These are phyloP conservation scores for Phoma sp. DNA, from an alignment of 2,329 filamentous ascomycete species.

Conservation along the genomic window DNA sequence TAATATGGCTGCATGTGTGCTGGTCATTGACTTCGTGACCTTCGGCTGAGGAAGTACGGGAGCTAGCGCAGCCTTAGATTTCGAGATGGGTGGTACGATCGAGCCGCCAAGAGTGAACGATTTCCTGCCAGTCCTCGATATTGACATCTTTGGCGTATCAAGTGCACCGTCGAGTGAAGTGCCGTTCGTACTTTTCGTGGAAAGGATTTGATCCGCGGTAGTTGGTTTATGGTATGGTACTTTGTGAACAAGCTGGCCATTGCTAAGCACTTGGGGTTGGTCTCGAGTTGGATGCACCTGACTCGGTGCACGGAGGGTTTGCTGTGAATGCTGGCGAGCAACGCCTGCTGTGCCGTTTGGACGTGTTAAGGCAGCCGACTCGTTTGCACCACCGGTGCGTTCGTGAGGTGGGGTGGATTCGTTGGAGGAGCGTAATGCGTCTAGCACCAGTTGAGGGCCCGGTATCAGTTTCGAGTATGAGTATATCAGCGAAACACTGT, in stretches of 20 bases:
- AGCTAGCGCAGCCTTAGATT: background rate
- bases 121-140: slow-evolving; percentile 30
- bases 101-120: slow-evolving; percentile 25
- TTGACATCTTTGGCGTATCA: slow-evolving; percentile 18
- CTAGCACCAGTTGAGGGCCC: slow-evolving; percentile 31
- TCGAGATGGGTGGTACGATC: background rate
- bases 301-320: background rate
- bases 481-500: slow-evolving; percentile 45
- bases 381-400: slow-evolving; percentile 18
- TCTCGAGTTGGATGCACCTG: slow-evolving; percentile 18
- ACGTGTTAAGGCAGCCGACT: slow-evolving; percentile 7
- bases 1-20: slow-evolving; percentile 17
- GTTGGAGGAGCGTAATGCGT: slow-evolving; percentile 24
- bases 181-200: background rate
- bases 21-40: background rate
- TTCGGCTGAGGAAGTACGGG: background rate
- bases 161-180: slow-evolving; percentile 17
- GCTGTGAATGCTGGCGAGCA: slow-evolving; percentile 22
- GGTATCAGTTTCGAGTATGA: slow-evolving; percentile 45
- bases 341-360: slow-evolving; percentile 13
- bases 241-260: slow-evolving; percentile 39
- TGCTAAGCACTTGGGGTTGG: slow-evolving; percentile 24
- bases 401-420: background rate
- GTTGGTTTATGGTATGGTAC: slow-evolving; percentile 34
- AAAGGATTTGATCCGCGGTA: slow-evolving; percentile 8